Evolutionary conservation across 805 yeast species (phyloP).

Genomic region (Ogataea methylovora): DNA sequence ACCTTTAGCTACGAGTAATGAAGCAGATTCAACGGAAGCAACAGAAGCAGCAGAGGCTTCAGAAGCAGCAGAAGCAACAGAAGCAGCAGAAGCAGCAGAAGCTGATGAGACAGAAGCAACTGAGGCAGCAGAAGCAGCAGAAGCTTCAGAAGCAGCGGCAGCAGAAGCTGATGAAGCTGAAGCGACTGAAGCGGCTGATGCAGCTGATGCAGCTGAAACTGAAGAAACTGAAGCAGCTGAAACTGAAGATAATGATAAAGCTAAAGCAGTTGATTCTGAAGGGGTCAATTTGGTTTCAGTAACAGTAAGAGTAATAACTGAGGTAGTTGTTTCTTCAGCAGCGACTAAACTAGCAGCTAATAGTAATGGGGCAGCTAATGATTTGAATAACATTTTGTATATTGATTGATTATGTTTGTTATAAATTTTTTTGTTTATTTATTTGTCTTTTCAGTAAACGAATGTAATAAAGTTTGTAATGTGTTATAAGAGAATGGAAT

Average conservation of each 20-base stretch:
- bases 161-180: conserved; percentile 13
- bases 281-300: conserved; percentile 41
- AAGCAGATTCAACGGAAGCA: conserved; percentile 9
- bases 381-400: conserved; percentile 20
- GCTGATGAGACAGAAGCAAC: conserved; percentile 15
- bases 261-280: conserved; percentile 30
- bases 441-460: conserved; percentile 1
- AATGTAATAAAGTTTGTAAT: neutral
- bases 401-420: neutral
- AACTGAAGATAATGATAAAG: conserved; percentile 12
- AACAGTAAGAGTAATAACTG: conserved; percentile 35
- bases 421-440: too few relatives aligned
- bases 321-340: conserved; percentile 33
- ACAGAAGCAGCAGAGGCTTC: conserved; percentile 12
- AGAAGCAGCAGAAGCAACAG: conserved; percentile 13
- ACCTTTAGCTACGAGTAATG: conserved; percentile 29
- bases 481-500: conserved; percentile 1
- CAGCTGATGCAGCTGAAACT: conserved; percentile 11
- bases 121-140: conserved; percentile 17
- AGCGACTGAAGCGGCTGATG: conserved; percentile 16
- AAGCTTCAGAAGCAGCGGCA: conserved; percentile 10
- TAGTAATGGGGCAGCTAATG: conserved; percentile 14
- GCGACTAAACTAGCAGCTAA: conserved; percentile 15
- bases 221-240: conserved; percentile 19
- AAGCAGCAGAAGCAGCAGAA: conserved; percentile 10